These are phyloP conservation scores for Sphagnum magellanicum DNA, from an alignment of 228 moss, liverwort and hornwort species.

Conservation along the genomic window DNA sequence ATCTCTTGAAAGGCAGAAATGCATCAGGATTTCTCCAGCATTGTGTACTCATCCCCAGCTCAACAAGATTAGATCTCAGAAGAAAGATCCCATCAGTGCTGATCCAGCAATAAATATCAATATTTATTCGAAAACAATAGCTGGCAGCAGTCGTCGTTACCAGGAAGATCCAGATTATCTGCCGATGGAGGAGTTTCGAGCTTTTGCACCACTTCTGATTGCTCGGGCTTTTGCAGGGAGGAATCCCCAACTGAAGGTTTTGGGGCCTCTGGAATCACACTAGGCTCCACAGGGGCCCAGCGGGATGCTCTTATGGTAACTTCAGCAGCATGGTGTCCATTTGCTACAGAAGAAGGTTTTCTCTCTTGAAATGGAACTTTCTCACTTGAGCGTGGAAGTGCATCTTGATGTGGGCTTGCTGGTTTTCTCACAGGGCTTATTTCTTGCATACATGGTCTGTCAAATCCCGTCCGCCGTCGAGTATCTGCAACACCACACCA, in stretches of 20 bases:
- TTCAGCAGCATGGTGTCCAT: conserved; percentile 28
- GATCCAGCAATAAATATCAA: too few species aligned
- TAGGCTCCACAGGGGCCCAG: conserved; percentile 52
- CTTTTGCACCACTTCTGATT: conserved; percentile 10
- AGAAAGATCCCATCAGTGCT: too few species aligned
- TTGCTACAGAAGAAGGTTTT: conserved; percentile 11
- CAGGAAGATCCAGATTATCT: neutral
- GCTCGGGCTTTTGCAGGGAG: conserved; percentile 9
- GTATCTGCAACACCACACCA: conserved; percentile 25
- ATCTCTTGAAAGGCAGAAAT: too few species aligned
- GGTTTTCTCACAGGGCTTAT: conserved; percentile 23
- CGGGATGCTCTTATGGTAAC: conserved; percentile 45
- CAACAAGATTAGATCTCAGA: too few species aligned
- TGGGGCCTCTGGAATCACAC: conserved; percentile 11
- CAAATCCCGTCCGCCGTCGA: conserved; percentile 79
- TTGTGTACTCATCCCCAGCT: too few species aligned
- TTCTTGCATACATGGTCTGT: conserved; percentile 81
- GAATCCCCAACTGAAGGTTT: too few species aligned
- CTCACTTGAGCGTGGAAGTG: conserved; percentile 12
- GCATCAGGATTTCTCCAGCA: too few species aligned
- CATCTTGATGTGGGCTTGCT: conserved; percentile 31
- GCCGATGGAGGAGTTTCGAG: conserved; percentile 34
- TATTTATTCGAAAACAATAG: too few species aligned
- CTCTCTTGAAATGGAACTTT: conserved; percentile 12
- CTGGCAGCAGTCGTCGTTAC: too few species aligned